A percentile compares a stretch with the other conserved stretches of the same genome.
Conservation (phyloP, 2,329 filamentous ascomycete genomes). For the Phialophora macrospora region DNA sequence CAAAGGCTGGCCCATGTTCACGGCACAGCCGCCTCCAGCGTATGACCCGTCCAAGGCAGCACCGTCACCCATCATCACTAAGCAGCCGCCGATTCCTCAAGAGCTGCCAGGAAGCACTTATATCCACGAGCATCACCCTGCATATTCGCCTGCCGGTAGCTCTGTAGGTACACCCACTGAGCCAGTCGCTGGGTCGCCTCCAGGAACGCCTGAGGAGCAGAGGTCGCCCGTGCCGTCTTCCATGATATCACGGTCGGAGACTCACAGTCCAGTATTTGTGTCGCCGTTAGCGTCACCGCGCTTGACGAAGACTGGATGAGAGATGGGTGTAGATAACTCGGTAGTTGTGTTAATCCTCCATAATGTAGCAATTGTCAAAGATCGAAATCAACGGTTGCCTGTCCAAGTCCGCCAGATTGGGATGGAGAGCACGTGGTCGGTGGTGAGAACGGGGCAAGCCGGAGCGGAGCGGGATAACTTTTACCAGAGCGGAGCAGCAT, state of each 20-base stretch:
- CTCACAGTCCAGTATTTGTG: slow-evolving; percentile 33
- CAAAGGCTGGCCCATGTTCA: slow-evolving; percentile 27
- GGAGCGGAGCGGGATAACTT: slow-evolving; percentile 10
- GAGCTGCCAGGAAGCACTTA: slow-evolving; percentile 40
- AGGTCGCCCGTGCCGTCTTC: slow-evolving; percentile 33
- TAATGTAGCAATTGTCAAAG: neutral
- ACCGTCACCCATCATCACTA: neutral
- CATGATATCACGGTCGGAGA: slow-evolving; percentile 26
- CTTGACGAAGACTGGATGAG: slow-evolving; percentile 16
- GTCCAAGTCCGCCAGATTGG: neutral
- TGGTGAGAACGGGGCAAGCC: slow-evolving; percentile 7
- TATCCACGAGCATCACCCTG: slow-evolving; percentile 41
- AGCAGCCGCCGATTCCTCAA: slow-evolving; percentile 23
- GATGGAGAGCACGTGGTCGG: neutral
- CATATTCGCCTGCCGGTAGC: slow-evolving; percentile 22
- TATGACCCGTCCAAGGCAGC: slow-evolving; percentile 28
- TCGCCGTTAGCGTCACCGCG: slow-evolving; percentile 33
- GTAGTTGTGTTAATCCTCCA: neutral
- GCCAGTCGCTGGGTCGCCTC: slow-evolving; percentile 38
- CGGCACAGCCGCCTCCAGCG: slow-evolving; percentile 35
- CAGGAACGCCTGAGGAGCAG: slow-evolving; percentile 40
- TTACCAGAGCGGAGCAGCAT: neutral
- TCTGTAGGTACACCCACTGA: slow-evolving; percentile 24
- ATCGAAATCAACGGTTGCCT: neutral
- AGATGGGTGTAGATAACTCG: neutral